phyloP scores from a whole-genome alignment of 179 eudicot species.

The Silene noctiflora region DNA sequence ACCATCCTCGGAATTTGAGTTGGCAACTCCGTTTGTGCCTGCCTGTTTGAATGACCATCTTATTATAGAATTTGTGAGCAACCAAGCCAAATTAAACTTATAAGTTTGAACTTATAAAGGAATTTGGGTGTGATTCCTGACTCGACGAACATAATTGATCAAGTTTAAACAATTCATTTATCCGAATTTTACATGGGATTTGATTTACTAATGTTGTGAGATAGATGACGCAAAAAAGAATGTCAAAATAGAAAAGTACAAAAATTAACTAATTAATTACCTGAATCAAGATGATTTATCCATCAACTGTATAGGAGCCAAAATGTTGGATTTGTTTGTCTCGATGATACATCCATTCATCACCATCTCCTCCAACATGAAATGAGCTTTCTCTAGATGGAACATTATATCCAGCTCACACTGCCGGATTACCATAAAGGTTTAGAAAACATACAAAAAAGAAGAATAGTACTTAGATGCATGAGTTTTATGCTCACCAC shows the following conservation, averaged over 20 bases:
- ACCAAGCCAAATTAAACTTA: too few relatives aligned
- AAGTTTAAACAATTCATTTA: too few relatives aligned
- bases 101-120: too few relatives aligned
- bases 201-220: neutral
- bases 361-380: conserved; percentile 99
- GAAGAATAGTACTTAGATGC: neutral
- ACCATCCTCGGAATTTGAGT: neutral
- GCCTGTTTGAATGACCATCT: neutral
- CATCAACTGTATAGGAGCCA: conserved; percentile 86
- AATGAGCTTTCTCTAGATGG: conserved; percentile 95
- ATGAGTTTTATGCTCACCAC: conserved; percentile 48
- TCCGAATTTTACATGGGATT: neutral
- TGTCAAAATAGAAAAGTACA: conserved; percentile 15
- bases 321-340: conserved; percentile 88
- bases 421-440: conserved; percentile 36
- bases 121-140: too few relatives aligned
- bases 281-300: conserved; percentile 65
- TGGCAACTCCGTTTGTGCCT: neutral
- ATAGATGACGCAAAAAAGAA: neutral
- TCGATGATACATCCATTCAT: conserved; percentile 97
- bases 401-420: conserved; percentile 99
- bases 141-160: too few relatives aligned
- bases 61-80: too few relatives aligned
- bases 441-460: neutral
- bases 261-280: neutral